phyloP scores from a whole-genome alignment of 371 early-diverging fungal species.

The Fennellomyces sp. region DNA sequence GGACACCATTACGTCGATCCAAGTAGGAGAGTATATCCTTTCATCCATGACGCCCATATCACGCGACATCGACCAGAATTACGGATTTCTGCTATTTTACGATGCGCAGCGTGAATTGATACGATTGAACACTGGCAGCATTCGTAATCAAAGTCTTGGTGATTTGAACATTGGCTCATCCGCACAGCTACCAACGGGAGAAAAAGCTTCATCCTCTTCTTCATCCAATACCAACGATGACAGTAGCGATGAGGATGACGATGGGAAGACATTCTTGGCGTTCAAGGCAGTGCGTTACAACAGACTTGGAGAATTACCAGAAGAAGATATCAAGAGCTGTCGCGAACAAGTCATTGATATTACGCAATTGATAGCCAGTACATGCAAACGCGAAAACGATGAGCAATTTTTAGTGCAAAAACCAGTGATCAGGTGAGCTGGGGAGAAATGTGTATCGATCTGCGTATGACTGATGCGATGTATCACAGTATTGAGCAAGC shows the following conservation, averaged over 20 bases:
- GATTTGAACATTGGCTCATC: constrained; percentile 16
- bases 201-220: neutral
- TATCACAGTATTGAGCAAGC: constrained; percentile 37
- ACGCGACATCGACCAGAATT: constrained; percentile 53
- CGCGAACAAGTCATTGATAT: constrained; percentile 40
- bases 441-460: neutral
- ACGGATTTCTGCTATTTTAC: constrained; percentile 59
- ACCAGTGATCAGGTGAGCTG: constrained; percentile 42
- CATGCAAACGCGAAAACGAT: constrained; percentile 23
- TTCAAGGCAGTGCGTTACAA: constrained; percentile 51
- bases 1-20: constrained; percentile 57
- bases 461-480: neutral
- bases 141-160: constrained; percentile 47
- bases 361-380: constrained; percentile 24
- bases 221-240: constrained; percentile 4
- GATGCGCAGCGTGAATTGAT: constrained; percentile 51
- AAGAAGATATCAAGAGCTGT: constrained; percentile 33
- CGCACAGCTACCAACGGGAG: neutral
- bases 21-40: constrained; percentile 62
- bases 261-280: constrained; percentile 15
- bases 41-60: constrained; percentile 47
- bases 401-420: constrained; percentile 27
- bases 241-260: constrained; percentile 7
- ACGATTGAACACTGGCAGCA: constrained; percentile 64
- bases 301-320: constrained; percentile 39